These are phyloP conservation scores for Didymella glomerata DNA, from an alignment of 2,329 filamentous ascomycete genomes.

Conservation along the genomic window DNA sequence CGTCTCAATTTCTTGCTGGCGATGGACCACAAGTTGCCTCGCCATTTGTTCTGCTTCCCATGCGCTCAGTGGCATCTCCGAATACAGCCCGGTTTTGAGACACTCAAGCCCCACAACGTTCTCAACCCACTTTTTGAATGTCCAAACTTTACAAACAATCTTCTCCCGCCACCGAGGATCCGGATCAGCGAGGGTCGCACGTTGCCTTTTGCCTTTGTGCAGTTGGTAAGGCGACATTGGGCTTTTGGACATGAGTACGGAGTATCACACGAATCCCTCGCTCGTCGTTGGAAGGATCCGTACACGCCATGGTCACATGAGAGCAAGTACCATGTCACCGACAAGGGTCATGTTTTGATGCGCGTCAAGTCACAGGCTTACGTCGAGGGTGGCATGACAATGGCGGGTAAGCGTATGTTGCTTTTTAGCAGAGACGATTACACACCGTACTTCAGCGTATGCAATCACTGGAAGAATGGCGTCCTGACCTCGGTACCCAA, in stretches of 20 bases:
- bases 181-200: conserved; percentile 59
- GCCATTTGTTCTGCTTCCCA: conserved; percentile 67
- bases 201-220: conserved; percentile 67
- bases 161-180: conserved; percentile 62
- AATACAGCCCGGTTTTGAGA: conserved; percentile 62
- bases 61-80: conserved; percentile 65
- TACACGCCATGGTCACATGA: conserved; percentile 63
- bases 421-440: conserved; percentile 69
- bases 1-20: conserved; percentile 61
- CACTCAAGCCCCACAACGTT: conserved; percentile 61
- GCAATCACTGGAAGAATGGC: conserved; percentile 69
- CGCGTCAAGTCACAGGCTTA: conserved; percentile 65
- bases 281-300: conserved; percentile 63
- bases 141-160: conserved; percentile 61
- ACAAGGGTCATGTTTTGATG: conserved; percentile 64
- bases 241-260: conserved; percentile 56
- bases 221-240: conserved; percentile 62
- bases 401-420: conserved; percentile 62
- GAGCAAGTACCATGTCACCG: conserved; percentile 61
- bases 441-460: conserved; percentile 68
- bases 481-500: conserved; percentile 68
- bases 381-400: conserved; percentile 59
- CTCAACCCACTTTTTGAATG: conserved; percentile 66
- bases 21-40: conserved; percentile 62
- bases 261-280: conserved; percentile 50